Percentiles rank a stretch among this genome's conserved stretches.
Evolutionary conservation across 1,139 yeast genomes (phyloP).

Genomic region (Candida albicans): DNA sequence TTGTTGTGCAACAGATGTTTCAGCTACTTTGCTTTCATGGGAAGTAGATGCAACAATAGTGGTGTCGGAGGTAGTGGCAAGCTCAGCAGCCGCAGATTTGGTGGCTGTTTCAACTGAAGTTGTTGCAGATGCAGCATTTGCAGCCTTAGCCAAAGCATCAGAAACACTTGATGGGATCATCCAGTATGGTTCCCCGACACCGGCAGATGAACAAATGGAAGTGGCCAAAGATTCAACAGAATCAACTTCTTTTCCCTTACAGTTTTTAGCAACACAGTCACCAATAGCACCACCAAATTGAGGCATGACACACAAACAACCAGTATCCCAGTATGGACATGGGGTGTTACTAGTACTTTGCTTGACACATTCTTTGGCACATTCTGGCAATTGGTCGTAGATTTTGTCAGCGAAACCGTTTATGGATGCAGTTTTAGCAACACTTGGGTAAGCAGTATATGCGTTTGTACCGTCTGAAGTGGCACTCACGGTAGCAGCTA

Average conservation of each 20-base stretch:
- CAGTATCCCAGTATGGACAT: slow-evolving; percentile 26
- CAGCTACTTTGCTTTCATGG: slow-evolving; percentile 3
- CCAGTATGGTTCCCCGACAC: slow-evolving; percentile 29
- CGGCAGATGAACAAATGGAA: slow-evolving; percentile 28
- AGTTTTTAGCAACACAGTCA: slow-evolving; percentile 28
- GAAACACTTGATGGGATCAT: slow-evolving; percentile 20
- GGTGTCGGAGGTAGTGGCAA: no score
- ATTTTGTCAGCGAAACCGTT: slow-evolving; percentile 46
- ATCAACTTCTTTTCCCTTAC: slow-evolving; percentile 25
- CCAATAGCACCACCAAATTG: slow-evolving; percentile 28
- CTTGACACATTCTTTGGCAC: slow-evolving; percentile 30
- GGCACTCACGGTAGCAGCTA: no score
- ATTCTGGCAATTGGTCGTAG: slow-evolving; percentile 25
- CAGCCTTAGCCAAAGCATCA: slow-evolving; percentile 13
- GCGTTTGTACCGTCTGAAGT: no score
- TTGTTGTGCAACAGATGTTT: slow-evolving; percentile 5
- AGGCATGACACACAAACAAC: slow-evolving; percentile 39
- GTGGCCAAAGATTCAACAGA: slow-evolving; percentile 25
- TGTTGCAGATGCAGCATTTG: slow-evolving; percentile 5
- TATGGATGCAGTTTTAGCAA: slow-evolving; percentile 39
- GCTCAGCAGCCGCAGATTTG: slow-evolving; percentile 3
- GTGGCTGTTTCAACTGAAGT: slow-evolving; percentile 7
- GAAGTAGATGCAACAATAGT: slow-evolving; percentile 1
- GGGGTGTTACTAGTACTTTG: slow-evolving; percentile 19
- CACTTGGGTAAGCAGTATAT: slow-evolving; percentile 35